phyloP scores from a whole-genome alignment of 2,329 filamentous ascomycete species.

The Ploettnerulaceae sp. region DNA sequence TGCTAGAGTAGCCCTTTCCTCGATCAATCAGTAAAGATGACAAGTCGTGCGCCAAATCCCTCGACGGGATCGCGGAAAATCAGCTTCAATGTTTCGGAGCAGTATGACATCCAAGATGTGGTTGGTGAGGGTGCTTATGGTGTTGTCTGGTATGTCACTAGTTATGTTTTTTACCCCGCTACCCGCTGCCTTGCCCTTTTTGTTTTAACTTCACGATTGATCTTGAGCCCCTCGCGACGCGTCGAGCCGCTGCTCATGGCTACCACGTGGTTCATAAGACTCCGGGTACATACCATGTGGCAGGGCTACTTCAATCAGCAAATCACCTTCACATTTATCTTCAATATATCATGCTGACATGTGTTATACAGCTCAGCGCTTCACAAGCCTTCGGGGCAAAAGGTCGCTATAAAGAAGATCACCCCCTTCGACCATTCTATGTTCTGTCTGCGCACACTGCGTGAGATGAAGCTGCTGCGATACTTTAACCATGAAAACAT shows the following conservation, averaged over 20 bases:
- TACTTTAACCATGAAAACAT: conserved; percentile 99
- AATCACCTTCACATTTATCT: neutral
- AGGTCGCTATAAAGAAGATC: conserved; percentile 99
- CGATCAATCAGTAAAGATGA: conserved; percentile 17
- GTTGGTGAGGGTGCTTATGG: conserved; percentile 98
- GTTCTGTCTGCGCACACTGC: conserved; percentile 93
- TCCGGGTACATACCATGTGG: neutral
- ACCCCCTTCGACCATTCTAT: conserved; percentile 98
- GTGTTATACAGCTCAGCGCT: conserved; percentile 69
- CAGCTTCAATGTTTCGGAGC: conserved; percentile 98
- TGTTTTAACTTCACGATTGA: neutral
- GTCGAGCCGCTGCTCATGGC: too few relatives aligned
- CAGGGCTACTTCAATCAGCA: neutral
- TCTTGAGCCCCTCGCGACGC: neutral
- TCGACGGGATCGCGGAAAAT: conserved; percentile 77
- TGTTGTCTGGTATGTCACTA: conserved; percentile 94
- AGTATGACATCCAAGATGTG: conserved; percentile 99
- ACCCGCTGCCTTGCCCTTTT: neutral
- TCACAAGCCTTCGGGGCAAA: conserved; percentile 96
- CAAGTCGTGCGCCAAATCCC: conserved; percentile 44
- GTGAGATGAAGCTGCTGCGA: conserved; percentile 97
- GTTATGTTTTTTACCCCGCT: conserved; percentile 7
- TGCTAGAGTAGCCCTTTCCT: neutral
- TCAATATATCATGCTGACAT: neutral
- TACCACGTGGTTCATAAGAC: neutral